phyloP scores from a whole-genome alignment of 805 yeast genomes.

The Candida argentea region DNA sequence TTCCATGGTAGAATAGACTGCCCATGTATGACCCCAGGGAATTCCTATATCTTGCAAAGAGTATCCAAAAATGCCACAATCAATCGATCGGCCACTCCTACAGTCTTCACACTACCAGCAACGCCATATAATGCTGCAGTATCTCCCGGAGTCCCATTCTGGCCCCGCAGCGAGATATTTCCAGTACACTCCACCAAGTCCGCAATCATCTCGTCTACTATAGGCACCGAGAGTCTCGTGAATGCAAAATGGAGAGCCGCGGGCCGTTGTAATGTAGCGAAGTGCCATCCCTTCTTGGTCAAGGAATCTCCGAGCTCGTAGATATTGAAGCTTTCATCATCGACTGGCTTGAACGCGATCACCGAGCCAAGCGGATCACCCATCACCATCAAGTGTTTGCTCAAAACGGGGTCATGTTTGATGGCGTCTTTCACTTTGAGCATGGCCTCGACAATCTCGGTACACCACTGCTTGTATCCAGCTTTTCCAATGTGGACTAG shows the following conservation, averaged over 20 bases:
- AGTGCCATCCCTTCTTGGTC: conserved; percentile 74
- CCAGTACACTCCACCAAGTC: conserved; percentile 26
- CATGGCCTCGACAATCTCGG: conserved; percentile 58
- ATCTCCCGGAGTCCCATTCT: conserved; percentile 33
- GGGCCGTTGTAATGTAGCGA: conserved; percentile 79
- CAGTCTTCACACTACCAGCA: conserved; percentile 81
- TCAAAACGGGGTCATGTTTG: conserved; percentile 31
- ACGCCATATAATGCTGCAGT: conserved; percentile 93
- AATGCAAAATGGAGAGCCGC: conserved; percentile 87
- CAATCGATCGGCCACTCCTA: conserved; percentile 72
- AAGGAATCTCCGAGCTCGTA: conserved; percentile 72
- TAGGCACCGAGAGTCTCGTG: conserved; percentile 57
- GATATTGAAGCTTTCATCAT: conserved; percentile 38
- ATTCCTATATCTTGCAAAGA: conserved; percentile 43
- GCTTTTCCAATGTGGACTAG: conserved; percentile 68
- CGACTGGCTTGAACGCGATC: conserved; percentile 56
- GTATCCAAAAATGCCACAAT: conserved; percentile 77
- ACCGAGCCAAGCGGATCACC: conserved; percentile 88
- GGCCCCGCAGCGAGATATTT: conserved; percentile 21
- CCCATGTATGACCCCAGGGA: no score
- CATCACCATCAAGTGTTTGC: conserved; percentile 50
- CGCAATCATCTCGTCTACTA: conserved; percentile 51
- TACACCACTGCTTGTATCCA: conserved; percentile 67
- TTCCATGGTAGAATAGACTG: conserved; percentile 2
- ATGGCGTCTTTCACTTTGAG: conserved; percentile 41